These are phyloP conservation scores for Cladosporium sp. DNA, from an alignment of 2,329 filamentous ascomycete genomes.

Conservation along the genomic window DNA sequence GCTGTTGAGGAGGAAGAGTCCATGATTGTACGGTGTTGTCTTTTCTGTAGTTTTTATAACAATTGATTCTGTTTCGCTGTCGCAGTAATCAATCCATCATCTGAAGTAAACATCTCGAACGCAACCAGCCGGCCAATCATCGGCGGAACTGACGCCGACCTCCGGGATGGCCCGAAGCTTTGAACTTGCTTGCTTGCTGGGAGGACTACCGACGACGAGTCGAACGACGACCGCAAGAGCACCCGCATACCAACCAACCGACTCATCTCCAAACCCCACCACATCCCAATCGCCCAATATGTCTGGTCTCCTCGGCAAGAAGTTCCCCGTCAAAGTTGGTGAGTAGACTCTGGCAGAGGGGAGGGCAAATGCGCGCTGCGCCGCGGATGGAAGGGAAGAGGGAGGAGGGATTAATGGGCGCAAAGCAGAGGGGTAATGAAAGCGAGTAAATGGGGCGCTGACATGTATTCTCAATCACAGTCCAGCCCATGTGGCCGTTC, in stretches of 20 bases:
- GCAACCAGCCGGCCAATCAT: not conserved
- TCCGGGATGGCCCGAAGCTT: not conserved
- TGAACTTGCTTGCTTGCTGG: not conserved
- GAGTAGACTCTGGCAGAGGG: conserved; percentile 25
- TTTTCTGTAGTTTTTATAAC: not conserved
- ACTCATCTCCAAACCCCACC: conserved; percentile 12
- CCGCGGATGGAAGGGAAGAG: not conserved
- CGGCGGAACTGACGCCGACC: not conserved
- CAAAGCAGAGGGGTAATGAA: conserved; percentile 4
- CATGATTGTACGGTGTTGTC: conserved; percentile 17
- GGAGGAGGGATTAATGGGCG: conserved; percentile 1
- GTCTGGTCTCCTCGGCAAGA: conserved; percentile 49
- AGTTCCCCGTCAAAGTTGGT: conserved; percentile 49
- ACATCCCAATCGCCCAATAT: conserved; percentile 11
- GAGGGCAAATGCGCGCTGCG: not conserved
- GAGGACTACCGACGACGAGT: not conserved
- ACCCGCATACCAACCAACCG: conserved; percentile 1
- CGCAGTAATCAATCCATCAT: not conserved
- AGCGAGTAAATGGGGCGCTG: conserved; percentile 16
- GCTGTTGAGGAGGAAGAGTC: conserved; percentile 33
- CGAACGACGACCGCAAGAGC: not conserved
- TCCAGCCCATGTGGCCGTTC: conserved; percentile 89
- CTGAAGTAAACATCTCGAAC: not conserved
- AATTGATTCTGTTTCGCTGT: not conserved
- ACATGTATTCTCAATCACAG: conserved; percentile 46